Evolutionary conservation across 2,329 filamentous ascomycete species (phyloP).

Genomic region (Monosporascus sp.): DNA sequence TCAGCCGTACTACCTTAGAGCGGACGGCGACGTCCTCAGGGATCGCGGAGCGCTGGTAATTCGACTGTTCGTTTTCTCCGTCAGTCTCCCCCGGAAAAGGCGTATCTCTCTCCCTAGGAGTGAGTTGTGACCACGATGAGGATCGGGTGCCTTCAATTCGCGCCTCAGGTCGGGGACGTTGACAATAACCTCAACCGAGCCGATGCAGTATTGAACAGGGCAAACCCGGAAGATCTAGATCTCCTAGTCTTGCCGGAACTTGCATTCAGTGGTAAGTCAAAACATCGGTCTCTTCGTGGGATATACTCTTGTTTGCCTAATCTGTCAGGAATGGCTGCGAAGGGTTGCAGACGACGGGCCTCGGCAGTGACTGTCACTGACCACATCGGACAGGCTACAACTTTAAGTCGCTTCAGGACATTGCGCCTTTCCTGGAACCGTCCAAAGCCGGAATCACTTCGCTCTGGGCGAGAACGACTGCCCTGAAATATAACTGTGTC

Average conservation of each 20-base stretch:
- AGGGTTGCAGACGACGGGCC: too few relatives aligned
- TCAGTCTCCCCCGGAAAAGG: too few relatives aligned
- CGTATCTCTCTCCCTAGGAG: too few relatives aligned
- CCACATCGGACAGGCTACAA: conserved; percentile 58
- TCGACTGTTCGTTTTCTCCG: too few relatives aligned
- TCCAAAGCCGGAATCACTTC: conserved; percentile 61
- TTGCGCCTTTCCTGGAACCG: conserved; percentile 63
- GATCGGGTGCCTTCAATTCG: conserved; percentile 48
- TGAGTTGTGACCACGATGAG: too few relatives aligned
- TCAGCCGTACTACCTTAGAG: too few relatives aligned
- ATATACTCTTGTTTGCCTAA: too few relatives aligned
- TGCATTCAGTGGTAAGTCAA: conserved; percentile 61
- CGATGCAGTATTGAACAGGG: conserved; percentile 54
- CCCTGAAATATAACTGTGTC: conserved; percentile 60
- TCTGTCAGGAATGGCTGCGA: too few relatives aligned
- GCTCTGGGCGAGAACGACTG: conserved; percentile 64
- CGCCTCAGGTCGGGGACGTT: conserved; percentile 63
- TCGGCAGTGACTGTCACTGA: too few relatives aligned
- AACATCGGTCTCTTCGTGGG: not conserved
- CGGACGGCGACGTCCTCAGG: too few relatives aligned
- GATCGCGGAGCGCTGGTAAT: too few relatives aligned
- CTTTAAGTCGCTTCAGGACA: conserved; percentile 64
- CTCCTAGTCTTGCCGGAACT: conserved; percentile 71
- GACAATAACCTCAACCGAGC: conserved; percentile 66
- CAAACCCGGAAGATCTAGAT: conserved; percentile 52